These are phyloP conservation scores for Athelia psychrophila DNA, from an alignment of 1,284 basidiomycete genomes.

Conservation along the genomic window DNA sequence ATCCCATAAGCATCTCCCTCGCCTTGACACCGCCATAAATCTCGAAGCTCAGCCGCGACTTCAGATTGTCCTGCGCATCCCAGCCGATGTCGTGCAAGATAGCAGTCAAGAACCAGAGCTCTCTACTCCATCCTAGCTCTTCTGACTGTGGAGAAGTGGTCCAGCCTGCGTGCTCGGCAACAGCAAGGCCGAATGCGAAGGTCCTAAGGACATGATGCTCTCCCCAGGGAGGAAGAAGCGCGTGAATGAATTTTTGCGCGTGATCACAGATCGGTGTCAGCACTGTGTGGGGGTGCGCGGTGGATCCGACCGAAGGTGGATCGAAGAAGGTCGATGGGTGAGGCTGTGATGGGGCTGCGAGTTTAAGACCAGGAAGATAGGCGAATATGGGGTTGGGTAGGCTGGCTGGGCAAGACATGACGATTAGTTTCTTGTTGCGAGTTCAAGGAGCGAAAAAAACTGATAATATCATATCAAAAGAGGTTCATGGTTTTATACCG, in stretches of 20 bases:
- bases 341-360: not conserved
- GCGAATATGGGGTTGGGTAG: no score
- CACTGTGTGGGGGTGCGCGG: not conserved
- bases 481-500: no score
- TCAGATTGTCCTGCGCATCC: not conserved
- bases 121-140: not conserved
- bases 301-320: not conserved
- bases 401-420: no score
- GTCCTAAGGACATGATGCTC: not conserved
- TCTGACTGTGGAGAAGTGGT: not conserved
- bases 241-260: slow-evolving; percentile 1
- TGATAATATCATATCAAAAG: no score
- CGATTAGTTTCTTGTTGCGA: no score
- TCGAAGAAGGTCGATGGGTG: slow-evolving; percentile 2
- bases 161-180: slow-evolving; percentile 4
- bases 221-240: not conserved
- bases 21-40: slow-evolving; percentile 4
- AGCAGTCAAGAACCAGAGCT: slow-evolving; percentile 2
- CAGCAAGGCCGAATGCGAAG: slow-evolving; percentile 1
- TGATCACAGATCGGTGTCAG: slow-evolving; percentile 1
- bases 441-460: no score
- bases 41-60: not conserved
- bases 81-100: slow-evolving; percentile 4
- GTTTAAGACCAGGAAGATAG: no score
- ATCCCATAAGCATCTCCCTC: slow-evolving; percentile 2